Percentiles rank a stretch among this genome's conserved stretches.
These are phyloP conservation scores for Quercus variabilis DNA, from an alignment of 306 rosid genomes.

Conservation along the genomic window DNA sequence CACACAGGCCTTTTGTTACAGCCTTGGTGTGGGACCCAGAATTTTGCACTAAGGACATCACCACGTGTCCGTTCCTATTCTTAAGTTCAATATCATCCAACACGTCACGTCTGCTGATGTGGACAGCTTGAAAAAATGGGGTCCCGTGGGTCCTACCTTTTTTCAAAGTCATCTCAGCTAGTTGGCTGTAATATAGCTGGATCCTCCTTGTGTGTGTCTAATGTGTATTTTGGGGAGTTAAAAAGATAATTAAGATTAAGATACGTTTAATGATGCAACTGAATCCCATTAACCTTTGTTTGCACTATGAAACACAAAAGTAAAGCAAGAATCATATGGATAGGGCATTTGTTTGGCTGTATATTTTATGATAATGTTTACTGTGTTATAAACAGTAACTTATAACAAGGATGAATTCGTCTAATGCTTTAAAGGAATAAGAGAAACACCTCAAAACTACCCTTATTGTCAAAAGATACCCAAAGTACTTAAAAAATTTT, in stretches of 20 bases:
- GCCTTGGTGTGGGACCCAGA: conserved; percentile 7
- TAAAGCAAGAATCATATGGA: too few relatives aligned
- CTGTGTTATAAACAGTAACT: too few relatives aligned
- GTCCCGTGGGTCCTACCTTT: neutral
- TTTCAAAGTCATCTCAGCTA: neutral
- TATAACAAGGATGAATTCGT: too few relatives aligned
- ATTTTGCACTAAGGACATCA: neutral
- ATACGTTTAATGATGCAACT: neutral
- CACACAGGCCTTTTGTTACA: neutral
- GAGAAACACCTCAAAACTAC: too few relatives aligned
- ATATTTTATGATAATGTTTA: too few relatives aligned
- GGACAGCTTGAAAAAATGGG: conserved; percentile 4
- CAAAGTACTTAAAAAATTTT: too few relatives aligned
- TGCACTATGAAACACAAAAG: too few relatives aligned
- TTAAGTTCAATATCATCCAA: neutral
- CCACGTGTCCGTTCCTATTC: conserved; percentile 36
- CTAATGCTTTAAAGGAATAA: too few relatives aligned
- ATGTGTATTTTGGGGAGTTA: neutral
- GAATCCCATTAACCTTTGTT: neutral
- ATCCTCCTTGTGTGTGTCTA: neutral
- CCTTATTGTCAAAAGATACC: too few relatives aligned
- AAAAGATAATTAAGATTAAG: neutral
- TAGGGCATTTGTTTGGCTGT: too few relatives aligned
- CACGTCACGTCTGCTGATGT: conserved; percentile 40
- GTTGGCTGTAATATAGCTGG: conserved; percentile 15